A percentile compares a stretch with the other conserved stretches of the same genome.
phyloP scores from a whole-genome alignment of 129 eudicot species.

The Tanacetum coccineum region DNA sequence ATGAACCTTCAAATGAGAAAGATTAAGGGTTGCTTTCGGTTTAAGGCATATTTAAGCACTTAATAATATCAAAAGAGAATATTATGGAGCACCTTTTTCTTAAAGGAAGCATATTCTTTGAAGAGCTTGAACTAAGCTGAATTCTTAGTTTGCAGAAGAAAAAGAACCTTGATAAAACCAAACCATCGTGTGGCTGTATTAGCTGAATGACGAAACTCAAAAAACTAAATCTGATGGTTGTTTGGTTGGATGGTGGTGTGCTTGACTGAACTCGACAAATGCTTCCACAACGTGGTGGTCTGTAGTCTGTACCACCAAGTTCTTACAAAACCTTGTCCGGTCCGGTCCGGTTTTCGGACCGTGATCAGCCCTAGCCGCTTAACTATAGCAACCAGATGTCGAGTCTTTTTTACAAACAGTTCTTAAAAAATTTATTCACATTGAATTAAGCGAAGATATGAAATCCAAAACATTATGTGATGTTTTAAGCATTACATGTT shows the following conservation, averaged over 20 bases:
- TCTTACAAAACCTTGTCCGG: no score
- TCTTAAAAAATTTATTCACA: background rate
- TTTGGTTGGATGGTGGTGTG: no score
- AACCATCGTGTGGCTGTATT: background rate
- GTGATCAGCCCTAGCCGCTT: no score
- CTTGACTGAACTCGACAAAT: no score
- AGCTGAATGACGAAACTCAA: no score
- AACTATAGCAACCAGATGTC: background rate
- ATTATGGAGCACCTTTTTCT: constrained; percentile 25
- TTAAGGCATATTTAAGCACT: constrained; percentile 14
- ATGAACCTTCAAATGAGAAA: constrained; percentile 4
- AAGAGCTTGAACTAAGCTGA: constrained; percentile 20
- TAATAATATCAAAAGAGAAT: constrained; percentile 25
- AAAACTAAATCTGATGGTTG: no score
- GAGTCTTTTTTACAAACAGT: constrained; percentile 2
- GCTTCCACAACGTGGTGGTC: no score
- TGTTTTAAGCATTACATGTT: constrained; percentile 42
- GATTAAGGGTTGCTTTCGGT: background rate
- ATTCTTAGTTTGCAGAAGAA: background rate
- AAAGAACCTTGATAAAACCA: background rate
- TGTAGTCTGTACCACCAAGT: no score
- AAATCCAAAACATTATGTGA: no score
- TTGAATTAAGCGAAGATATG: no score
- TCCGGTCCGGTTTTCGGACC: no score
- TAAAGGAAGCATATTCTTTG: constrained; percentile 26